A percentile compares a stretch with the other conserved stretches of the same genome.
These are phyloP conservation scores for Globisporangium echinulatum DNA, from an alignment of 352 stramenopile genomes.

Conservation along the genomic window DNA sequence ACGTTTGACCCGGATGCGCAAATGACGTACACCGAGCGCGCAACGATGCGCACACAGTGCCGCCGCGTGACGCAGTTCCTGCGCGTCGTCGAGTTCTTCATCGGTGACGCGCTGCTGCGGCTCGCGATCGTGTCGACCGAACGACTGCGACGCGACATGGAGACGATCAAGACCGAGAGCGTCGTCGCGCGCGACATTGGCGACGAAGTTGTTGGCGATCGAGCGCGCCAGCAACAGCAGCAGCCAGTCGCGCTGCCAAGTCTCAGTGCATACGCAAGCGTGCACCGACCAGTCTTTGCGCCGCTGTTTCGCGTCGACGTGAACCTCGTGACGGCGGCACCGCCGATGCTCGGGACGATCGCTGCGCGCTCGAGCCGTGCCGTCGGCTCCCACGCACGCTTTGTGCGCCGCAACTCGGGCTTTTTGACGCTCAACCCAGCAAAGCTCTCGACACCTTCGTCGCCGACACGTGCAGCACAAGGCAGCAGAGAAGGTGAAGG, in stretches of 20 bases:
- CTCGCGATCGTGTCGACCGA: constrained; percentile 63
- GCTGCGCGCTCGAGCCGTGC: background rate
- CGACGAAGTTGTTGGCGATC: background rate
- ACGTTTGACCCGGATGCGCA: constrained; percentile 24
- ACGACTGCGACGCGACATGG: constrained; percentile 33
- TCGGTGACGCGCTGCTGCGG: constrained; percentile 69
- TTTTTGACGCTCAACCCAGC: constrained; percentile 11
- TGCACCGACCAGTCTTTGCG: background rate
- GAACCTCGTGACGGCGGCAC: constrained; percentile 18
- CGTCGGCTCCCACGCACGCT: constrained; percentile 1
- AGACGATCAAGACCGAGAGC: constrained; percentile 25
- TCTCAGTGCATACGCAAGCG: background rate
- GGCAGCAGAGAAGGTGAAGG: background rate
- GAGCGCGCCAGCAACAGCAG: background rate
- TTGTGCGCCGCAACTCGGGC: constrained; percentile 16
- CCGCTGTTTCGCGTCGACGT: constrained; percentile 81
- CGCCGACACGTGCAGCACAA: background rate
- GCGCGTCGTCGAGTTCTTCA: constrained; percentile 87
- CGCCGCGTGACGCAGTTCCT: constrained; percentile 89
- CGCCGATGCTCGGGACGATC: constrained; percentile 9
- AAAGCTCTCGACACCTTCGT: constrained; percentile 1
- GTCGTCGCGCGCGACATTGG: background rate
- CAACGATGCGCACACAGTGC: constrained; percentile 88
- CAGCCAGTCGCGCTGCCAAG: background rate
- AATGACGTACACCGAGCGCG: constrained; percentile 95